These are phyloP conservation scores for Moniliella sp. DNA, from an alignment of 1,284 basidiomycete genomes.

Conservation along the genomic window DNA sequence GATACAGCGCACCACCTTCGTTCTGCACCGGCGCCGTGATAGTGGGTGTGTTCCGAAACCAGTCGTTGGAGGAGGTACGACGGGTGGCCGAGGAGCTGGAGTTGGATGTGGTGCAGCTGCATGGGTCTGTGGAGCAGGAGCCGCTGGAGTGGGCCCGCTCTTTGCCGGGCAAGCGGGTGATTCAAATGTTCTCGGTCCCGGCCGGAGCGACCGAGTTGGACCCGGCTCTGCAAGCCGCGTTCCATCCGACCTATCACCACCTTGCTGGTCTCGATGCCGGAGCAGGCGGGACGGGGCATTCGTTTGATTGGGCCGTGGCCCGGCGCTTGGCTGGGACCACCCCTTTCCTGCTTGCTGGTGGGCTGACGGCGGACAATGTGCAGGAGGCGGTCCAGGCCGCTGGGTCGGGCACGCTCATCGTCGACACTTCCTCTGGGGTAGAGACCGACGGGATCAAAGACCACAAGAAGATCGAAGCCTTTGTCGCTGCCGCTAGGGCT, in stretches of 20 bases:
- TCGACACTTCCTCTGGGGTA: slow-evolving; percentile 28
- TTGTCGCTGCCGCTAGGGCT: no score
- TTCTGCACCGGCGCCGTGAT: slow-evolving; percentile 14
- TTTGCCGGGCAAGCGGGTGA: slow-evolving; percentile 22
- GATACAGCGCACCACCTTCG: slow-evolving; percentile 11
- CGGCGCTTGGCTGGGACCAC: slow-evolving; percentile 5
- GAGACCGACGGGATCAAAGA: slow-evolving; percentile 25
- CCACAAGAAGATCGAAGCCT: slow-evolving; percentile 13
- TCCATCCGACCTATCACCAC: slow-evolving; percentile 23
- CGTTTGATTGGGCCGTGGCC: slow-evolving; percentile 22
- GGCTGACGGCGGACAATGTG: slow-evolving; percentile 20
- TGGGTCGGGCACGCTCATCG: slow-evolving; percentile 5
- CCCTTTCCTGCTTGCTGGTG: slow-evolving; percentile 29
- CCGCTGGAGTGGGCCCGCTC: slow-evolving; percentile 21
- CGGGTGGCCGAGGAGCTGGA: slow-evolving; percentile 8
- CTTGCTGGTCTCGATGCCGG: slow-evolving; percentile 23
- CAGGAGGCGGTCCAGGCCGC: slow-evolving; percentile 8
- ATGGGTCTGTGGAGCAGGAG: slow-evolving; percentile 21
- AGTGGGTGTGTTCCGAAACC: slow-evolving; percentile 31
- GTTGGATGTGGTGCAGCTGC: slow-evolving; percentile 29
- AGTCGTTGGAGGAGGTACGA: slow-evolving; percentile 20
- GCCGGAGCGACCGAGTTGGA: slow-evolving; percentile 2
- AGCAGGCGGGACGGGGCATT: slow-evolving; percentile 20
- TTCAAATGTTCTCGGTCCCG: slow-evolving; percentile 23
- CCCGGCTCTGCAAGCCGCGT: slow-evolving; percentile 11